Evolutionary conservation across 768 basidiomycete genomes (phyloP), one percentile per base, ranked within the genome.

Genomic region (Gloeostereum incarnatum): DNA sequence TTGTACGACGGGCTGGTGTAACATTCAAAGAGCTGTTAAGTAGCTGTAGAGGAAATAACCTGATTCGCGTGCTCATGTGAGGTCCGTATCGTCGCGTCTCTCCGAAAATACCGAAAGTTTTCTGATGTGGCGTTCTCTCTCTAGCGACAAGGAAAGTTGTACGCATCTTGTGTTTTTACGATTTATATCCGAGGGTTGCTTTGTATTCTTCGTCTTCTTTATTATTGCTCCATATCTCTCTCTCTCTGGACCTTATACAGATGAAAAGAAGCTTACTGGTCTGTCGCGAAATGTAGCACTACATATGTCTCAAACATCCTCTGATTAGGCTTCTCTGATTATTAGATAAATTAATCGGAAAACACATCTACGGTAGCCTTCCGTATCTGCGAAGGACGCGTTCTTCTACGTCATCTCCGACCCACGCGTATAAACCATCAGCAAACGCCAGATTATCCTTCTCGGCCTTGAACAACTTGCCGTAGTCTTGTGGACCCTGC

Each of bases 1-100:
- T 65, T 98, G 44, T 98, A 96, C 57, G 93, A 97, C 49, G 93
- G 92, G 23, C 68, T 97, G 45, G 91, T 94, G 54, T 94, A 75
- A 62, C 19, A 23, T 9, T 3, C 13, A 37, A 6, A n/a, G 20
- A n/a, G n/a, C n/a, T n/a, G n/a, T n/a, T n/a, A n/a, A n/a, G n/a
- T n/a, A n/a, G n/a, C n/a, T n/a, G n/a, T n/a, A n/a, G n/a, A n/a
- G n/a, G n/a, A n/a, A n/a, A n/a, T n/a, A n/a, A n/a, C 17, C 10
- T 36, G 35, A 21, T 10, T 36, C 21, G 16, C 17, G 1, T 24
- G 9, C 31, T 25, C 16, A 6, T 22, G 20, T 6, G 9, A 10
- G 36, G 11, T 27, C 26, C 9, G 32, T 17, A 34, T 10, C 32
- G 17, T 17, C 9, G 9, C 14, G 14, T 8, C 26, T 8, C 26